phyloP scores from a whole-genome alignment of 1,284 basidiomycete species.

The Blastosporella zonata region DNA sequence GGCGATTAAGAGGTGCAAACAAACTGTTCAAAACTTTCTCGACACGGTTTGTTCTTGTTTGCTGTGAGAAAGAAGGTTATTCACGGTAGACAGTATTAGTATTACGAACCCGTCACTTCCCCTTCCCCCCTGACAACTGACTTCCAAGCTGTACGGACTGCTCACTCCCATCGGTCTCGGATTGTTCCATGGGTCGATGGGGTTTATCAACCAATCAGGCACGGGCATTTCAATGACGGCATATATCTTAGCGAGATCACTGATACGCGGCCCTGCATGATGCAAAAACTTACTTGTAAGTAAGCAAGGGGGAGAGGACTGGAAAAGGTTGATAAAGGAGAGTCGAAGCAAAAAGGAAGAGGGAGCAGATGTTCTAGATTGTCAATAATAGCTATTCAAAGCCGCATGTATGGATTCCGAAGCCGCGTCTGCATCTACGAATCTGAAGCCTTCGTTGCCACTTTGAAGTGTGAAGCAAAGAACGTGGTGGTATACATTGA shows the following conservation, averaged over 20 bases:
- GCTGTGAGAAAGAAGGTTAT: not conserved
- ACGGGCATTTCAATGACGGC: too few relatives aligned
- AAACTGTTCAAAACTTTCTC: constrained; percentile 14
- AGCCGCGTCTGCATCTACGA: not conserved
- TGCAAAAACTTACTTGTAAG: too few relatives aligned
- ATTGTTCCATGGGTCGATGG: constrained; percentile 2
- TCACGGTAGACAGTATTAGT: not conserved
- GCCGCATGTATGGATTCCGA: not conserved
- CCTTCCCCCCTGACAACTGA: constrained; percentile 15
- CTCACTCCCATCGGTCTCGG: not conserved
- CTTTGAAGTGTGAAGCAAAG: constrained; percentile 1
- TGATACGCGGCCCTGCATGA: not conserved
- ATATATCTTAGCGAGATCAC: too few relatives aligned
- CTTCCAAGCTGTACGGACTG: not conserved
- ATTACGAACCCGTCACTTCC: constrained; percentile 1
- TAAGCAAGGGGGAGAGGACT: not conserved
- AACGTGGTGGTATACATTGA: not conserved
- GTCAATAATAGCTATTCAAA: not conserved
- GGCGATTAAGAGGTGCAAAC: constrained; percentile 15
- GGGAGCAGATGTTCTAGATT: too few relatives aligned
- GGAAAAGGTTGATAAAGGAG: not conserved
- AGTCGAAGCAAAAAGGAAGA: not conserved
- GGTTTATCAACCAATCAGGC: too few relatives aligned
- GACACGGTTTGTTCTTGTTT: constrained; percentile 20
- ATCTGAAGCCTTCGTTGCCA: not conserved